These are phyloP conservation scores for Cucurbita ficifolia DNA, from an alignment of 306 rosid species.

Conservation along the genomic window DNA sequence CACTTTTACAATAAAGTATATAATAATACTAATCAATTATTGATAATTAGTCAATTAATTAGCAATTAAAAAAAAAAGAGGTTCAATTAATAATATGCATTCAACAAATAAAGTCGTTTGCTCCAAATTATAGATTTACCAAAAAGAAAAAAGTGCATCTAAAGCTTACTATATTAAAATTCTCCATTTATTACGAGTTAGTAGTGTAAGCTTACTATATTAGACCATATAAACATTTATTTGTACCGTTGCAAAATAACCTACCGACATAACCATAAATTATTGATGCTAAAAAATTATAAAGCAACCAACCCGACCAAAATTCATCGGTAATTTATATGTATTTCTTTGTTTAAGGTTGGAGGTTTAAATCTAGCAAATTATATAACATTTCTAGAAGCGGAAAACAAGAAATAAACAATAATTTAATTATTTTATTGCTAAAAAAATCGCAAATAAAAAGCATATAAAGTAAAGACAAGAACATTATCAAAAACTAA, in stretches of 20 bases:
- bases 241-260: not conserved
- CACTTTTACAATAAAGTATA: not conserved
- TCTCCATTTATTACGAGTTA: not conserved
- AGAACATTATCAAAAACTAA: too few relatives aligned
- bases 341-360: too few relatives aligned
- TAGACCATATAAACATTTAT: not conserved
- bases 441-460: too few relatives aligned
- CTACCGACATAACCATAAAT: too few relatives aligned
- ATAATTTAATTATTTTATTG: too few relatives aligned
- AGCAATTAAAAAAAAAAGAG: not conserved
- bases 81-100: not conserved
- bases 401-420: too few relatives aligned
- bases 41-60: not conserved
- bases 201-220: not conserved
- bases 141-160: not conserved
- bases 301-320: too few relatives aligned
- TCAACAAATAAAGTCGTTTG: not conserved
- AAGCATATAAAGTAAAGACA: too few relatives aligned
- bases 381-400: too few relatives aligned
- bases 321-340: too few relatives aligned
- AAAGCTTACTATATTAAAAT: not conserved
- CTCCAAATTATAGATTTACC: not conserved
- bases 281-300: too few relatives aligned
- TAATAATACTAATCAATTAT: constrained; percentile 1
- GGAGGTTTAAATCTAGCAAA: too few relatives aligned